These are phyloP conservation scores for Pseudopediastrum boryanum DNA, from an alignment of 139 green algal genomes.

Conservation along the genomic window DNA sequence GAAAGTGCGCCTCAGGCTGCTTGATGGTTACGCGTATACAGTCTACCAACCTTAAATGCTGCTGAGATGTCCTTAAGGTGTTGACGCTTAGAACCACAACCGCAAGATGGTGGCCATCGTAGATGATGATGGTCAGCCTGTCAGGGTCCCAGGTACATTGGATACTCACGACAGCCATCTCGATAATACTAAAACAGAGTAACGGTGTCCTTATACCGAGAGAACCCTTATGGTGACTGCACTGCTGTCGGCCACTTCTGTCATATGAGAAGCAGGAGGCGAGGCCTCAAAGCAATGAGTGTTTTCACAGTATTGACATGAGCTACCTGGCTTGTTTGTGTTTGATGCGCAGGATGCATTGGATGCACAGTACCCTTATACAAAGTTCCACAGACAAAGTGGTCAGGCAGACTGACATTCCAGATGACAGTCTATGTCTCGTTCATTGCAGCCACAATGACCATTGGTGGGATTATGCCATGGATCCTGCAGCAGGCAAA, in stretches of 20 bases:
- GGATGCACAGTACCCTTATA: constrained; percentile 18
- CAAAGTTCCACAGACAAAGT: constrained; percentile 24
- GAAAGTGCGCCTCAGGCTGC: no score
- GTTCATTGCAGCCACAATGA: constrained; percentile 20
- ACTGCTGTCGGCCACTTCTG: background rate
- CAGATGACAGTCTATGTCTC: constrained; percentile 21
- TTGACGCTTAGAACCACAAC: no score
- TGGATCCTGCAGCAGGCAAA: constrained; percentile 13
- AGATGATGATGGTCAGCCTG: background rate
- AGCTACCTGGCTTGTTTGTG: background rate
- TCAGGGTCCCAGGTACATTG: background rate
- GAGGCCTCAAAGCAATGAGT: background rate
- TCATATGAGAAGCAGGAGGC: background rate
- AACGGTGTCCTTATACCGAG: no score
- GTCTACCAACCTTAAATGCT: no score
- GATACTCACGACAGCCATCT: no score
- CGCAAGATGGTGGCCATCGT: constrained; percentile 20
- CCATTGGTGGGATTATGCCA: constrained; percentile 22
- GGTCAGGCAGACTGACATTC: constrained; percentile 7
- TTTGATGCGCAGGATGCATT: constrained; percentile 1
- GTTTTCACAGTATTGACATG: background rate
- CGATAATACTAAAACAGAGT: no score
- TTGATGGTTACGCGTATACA: no score
- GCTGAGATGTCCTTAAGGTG: no score
- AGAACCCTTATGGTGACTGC: no score